Conservation (phyloP, 352 stramenopile genomes). For the Phytophthora idaei region DNA sequence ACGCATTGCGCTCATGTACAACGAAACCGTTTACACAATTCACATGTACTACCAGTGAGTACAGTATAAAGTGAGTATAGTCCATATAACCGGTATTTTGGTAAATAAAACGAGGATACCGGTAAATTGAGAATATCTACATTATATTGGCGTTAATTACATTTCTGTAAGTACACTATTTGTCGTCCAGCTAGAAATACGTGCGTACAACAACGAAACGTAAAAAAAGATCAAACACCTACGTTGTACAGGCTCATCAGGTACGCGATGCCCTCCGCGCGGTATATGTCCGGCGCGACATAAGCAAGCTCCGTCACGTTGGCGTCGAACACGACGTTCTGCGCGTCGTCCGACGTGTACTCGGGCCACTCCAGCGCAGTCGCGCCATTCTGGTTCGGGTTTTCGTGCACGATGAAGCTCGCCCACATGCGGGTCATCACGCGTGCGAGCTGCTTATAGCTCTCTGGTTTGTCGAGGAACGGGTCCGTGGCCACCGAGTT, state of each 20-base stretch:
- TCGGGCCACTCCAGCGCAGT: slow-evolving; percentile 34
- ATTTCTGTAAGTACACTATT: too few relatives aligned
- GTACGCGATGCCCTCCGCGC: slow-evolving; percentile 21
- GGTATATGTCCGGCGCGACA: slow-evolving; percentile 22
- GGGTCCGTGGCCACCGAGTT: slow-evolving; percentile 28
- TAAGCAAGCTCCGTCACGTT: slow-evolving; percentile 25
- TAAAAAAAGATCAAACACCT: too few relatives aligned
- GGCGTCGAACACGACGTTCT: slow-evolving; percentile 34
- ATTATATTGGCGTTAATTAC: too few relatives aligned
- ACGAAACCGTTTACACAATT: too few relatives aligned
- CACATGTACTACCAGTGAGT: too few relatives aligned
- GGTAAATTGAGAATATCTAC: too few relatives aligned
- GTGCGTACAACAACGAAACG: too few relatives aligned
- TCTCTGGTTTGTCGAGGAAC: slow-evolving; percentile 29
- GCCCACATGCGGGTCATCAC: slow-evolving; percentile 36
- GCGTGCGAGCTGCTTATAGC: slow-evolving; percentile 10
- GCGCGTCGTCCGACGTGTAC: slow-evolving; percentile 24
- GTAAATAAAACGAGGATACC: too few relatives aligned
- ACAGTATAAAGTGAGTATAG: too few relatives aligned
- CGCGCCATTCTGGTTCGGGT: slow-evolving; percentile 9
- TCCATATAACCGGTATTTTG: too few relatives aligned
- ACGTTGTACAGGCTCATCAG: slow-evolving; percentile 1
- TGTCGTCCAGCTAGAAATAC: too few relatives aligned
- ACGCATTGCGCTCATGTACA: too few relatives aligned
- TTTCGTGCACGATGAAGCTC: slow-evolving; percentile 32